These are phyloP conservation scores for Paecilomyces niveus DNA, from an alignment of 2,329 filamentous ascomycete species.

Conservation along the genomic window DNA sequence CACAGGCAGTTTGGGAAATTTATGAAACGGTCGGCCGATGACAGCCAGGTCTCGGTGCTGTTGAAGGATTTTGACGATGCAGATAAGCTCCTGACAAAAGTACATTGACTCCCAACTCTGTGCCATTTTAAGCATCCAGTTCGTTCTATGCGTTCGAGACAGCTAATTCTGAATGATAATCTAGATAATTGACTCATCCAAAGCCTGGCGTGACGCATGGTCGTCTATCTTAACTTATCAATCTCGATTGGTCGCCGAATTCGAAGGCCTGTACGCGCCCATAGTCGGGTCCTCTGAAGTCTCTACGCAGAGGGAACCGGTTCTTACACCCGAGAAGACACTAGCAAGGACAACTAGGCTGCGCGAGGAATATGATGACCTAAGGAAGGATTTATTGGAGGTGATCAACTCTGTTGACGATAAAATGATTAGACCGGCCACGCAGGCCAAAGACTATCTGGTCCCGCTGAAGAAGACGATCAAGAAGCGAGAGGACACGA, in stretches of 20 bases:
- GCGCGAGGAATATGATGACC: constrained; percentile 60
- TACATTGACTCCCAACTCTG: constrained; percentile 30
- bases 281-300: constrained; percentile 61
- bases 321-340: constrained; percentile 55
- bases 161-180: neutral
- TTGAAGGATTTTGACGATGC: constrained; percentile 75
- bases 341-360: constrained; percentile 60
- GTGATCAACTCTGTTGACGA: constrained; percentile 66
- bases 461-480: constrained; percentile 72
- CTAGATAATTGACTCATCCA: constrained; percentile 68
- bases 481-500: constrained; percentile 76
- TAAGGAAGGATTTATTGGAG: constrained; percentile 63
- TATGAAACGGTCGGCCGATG: constrained; percentile 64
- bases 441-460: constrained; percentile 60
- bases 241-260: constrained; percentile 58
- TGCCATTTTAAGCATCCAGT: constrained; percentile 7
- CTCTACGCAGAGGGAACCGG: constrained; percentile 47
- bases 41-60: constrained; percentile 66
- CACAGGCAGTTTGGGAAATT: constrained; percentile 69
- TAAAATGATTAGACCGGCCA: constrained; percentile 62
- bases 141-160: neutral
- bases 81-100: constrained; percentile 65
- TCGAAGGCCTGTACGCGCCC: constrained; percentile 68
- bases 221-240: constrained; percentile 63
- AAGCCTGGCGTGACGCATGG: constrained; percentile 74